phyloP scores from a whole-genome alignment of 768 basidiomycete species.

The Sporobolomyces phaffii region DNA sequence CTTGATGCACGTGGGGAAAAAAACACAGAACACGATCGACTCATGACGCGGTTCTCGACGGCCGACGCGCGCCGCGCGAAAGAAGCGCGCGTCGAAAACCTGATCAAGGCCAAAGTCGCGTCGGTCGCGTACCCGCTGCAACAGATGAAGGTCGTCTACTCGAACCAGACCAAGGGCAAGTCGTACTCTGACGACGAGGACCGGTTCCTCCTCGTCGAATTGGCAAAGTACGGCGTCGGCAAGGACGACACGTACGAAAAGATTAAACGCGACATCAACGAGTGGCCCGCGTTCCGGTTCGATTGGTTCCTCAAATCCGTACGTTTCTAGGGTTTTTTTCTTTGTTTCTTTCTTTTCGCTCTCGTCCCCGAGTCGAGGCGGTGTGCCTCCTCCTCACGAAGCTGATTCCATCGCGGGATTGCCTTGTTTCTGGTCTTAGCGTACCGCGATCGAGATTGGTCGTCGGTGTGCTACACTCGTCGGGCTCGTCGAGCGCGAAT shows the following conservation, averaged over 20 bases:
- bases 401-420: too few species aligned
- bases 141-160: constrained; percentile 90
- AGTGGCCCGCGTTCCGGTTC: constrained; percentile 94
- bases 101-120: constrained; percentile 73
- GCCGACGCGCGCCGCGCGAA: constrained; percentile 84
- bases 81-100: constrained; percentile 68
- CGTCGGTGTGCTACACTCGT: constrained; percentile 80
- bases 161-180: constrained; percentile 76
- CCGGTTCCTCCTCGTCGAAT: constrained; percentile 80
- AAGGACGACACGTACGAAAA: constrained; percentile 79
- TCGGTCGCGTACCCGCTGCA: constrained; percentile 89
- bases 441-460: constrained; percentile 80
- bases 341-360: neutral
- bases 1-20: neutral
- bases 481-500: constrained; percentile 85
- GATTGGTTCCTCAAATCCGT: constrained; percentile 71
- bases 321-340: neutral
- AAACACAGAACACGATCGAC: constrained; percentile 64
- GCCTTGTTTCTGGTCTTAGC: constrained; percentile 71
- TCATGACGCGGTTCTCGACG: constrained; percentile 74
- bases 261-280: constrained; percentile 92
- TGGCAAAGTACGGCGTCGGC: constrained; percentile 84
- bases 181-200: constrained; percentile 96
- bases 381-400: too few species aligned
- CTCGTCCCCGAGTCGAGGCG: too few species aligned